Evolutionary conservation across 495 filamentous ascomycete species (phyloP), one percentile per base, ranked within the genome.

Genomic region (Penicillium roqueforti): DNA sequence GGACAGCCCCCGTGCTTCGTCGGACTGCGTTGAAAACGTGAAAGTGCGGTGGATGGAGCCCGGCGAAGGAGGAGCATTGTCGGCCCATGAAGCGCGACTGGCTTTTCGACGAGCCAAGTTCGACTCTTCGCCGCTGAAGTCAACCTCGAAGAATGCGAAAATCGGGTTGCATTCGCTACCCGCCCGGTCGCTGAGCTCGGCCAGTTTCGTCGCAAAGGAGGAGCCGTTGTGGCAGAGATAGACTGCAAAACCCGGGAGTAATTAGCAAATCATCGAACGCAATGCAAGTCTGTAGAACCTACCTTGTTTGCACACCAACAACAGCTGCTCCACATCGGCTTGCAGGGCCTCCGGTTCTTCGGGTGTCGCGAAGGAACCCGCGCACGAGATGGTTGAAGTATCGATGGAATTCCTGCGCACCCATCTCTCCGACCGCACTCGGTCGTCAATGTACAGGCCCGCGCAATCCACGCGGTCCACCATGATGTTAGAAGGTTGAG

Each of bases 381-480:
- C 49, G 32, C 59, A 65, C 42, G 61, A 65, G 46, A 53, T 58
- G 6, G 55, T 60, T 25, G 58, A 60, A 61, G 61, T 47, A 39
- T 61, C 57, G 56, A 67, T 60, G 57, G 78, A 62, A 41, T 65
- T 68, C 51, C 73, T 66, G 55, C 65, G 73, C 49, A 85, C 75
- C 71, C 78, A 73, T 63, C 84, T 76, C 56, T 90, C 85, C 57
- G 83, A 76, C 55, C 72, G 74, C 48, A 88, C 81, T 47, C 83
- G 81, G 65, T 85, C 85, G 72, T 93, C 87, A 54, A 93, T 88
- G 67, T 91, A 93, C 58, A 93, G 85, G 54, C 89, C 83, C 73
- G 87, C 85, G 73, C 86, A 92, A 56, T 82, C 75, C 61, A 82
- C 77, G 70, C 77, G 76, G 70, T 89, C 87, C 85, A 88, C 87